Percentiles rank a stretch among this genome's conserved stretches.
Evolutionary conservation across 2,329 filamentous ascomycete species (phyloP).

Genomic region (Arthrobotrys entomopaga): DNA sequence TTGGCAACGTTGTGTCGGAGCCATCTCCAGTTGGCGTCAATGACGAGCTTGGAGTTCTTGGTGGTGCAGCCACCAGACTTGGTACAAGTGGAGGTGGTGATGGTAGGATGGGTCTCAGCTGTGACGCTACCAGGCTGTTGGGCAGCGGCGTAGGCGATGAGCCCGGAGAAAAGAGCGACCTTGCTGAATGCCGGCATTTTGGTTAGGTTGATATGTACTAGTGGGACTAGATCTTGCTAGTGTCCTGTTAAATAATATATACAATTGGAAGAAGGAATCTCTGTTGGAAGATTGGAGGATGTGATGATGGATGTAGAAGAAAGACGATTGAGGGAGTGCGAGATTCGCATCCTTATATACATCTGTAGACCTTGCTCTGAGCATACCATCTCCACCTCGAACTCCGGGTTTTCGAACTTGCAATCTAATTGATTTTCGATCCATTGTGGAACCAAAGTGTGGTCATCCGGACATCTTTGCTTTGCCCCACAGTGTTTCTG

Average conservation of each 20-base stretch:
- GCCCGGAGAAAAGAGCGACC: constrained; percentile 63
- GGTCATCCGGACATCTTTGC: constrained; percentile 40
- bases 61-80: constrained; percentile 66
- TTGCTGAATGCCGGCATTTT: constrained; percentile 57
- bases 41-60: constrained; percentile 67
- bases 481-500: background rate
- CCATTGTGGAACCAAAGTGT: constrained; percentile 51
- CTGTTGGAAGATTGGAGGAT: constrained; percentile 49
- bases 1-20: constrained; percentile 65
- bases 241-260: constrained; percentile 47
- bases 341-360: constrained; percentile 53
- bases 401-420: constrained; percentile 41
- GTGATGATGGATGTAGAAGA: constrained; percentile 52
- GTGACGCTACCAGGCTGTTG: constrained; percentile 67
- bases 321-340: constrained; percentile 35
- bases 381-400: constrained; percentile 42
- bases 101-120: constrained; percentile 67
- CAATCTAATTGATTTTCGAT: constrained; percentile 31
- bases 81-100: constrained; percentile 69
- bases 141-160: constrained; percentile 64
- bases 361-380: background rate
- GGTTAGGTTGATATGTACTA: constrained; percentile 34
- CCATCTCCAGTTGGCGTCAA: constrained; percentile 72
- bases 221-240: constrained; percentile 53
- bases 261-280: constrained; percentile 43